Evolutionary conservation across 148 eudicot genomes (phyloP), one percentile per base, ranked within the genome.

Genomic region (Tetragonia tetragonoides): DNA sequence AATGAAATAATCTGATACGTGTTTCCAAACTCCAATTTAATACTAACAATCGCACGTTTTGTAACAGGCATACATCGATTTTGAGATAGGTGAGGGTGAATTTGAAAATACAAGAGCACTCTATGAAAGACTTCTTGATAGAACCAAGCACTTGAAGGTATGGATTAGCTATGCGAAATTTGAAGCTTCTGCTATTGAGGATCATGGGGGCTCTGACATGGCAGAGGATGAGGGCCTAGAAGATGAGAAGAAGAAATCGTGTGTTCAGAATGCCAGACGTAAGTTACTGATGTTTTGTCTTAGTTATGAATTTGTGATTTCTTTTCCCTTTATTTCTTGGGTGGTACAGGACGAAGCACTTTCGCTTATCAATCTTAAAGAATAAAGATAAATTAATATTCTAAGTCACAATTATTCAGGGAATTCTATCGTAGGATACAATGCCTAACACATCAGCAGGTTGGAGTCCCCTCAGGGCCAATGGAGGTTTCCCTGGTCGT

Each of bases 151-250:
- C 80, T 76, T 95, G 78, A 95, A 95, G 85, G 98, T 95, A 38
- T 92, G 98, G 98, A 90, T 92, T 21, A 95, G 98, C 77, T 94
- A 81, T 82, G 98, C 98, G 1, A 89, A 92, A 70, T 95, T 95
- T 84, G 98, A 95, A 84, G 94, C 92, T 51, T 84, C 87, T 83
- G 90, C 94, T 41, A 81, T 83, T 79, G 88, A 87, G 78, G 86
- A 83, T 72, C 73, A 42, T 14, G 77, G 47, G 69, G 87, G 41
- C 49, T 78, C 85, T 66, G 93, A 88, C 47, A 34, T 81, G 82
- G 44, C 79, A 42, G 90, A 89, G 51, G 85, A 84, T 68, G 89
- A 82, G 34, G 72, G 20, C 40, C 78, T 78, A 68, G 85, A 85
- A 40, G 38, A 6, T 44, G 88, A 83, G 70, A 83, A 87, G 79